Conservation (phyloP, 495 filamentous ascomycete genomes). For the Xylaria telfairii region DNA sequence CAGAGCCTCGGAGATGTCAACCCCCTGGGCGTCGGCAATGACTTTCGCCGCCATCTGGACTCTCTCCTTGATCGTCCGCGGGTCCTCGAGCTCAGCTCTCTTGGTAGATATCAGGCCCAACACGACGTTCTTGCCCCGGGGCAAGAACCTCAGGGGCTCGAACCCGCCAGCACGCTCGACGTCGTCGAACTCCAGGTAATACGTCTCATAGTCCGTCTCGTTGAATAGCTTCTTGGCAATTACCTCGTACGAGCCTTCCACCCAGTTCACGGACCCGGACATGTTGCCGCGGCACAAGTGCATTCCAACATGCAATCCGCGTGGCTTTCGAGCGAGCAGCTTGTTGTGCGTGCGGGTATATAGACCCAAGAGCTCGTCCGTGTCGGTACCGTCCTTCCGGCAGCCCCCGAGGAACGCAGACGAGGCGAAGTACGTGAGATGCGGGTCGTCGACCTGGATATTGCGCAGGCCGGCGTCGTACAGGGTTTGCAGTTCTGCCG, state of each 20-base stretch:
- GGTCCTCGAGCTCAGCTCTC: conserved; percentile 72
- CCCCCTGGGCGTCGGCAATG: conserved; percentile 68
- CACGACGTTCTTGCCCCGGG: conserved; percentile 75
- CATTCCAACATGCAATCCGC: conserved; percentile 72
- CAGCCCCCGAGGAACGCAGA: conserved; percentile 74
- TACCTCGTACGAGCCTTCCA: conserved; percentile 78
- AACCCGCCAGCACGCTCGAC: conserved; percentile 79
- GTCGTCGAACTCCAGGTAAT: conserved; percentile 84
- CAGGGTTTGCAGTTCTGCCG: conserved; percentile 67
- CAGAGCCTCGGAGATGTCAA: conserved; percentile 66
- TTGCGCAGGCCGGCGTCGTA: conserved; percentile 74
- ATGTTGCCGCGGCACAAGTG: conserved; percentile 85
- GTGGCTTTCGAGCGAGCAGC: conserved; percentile 65
- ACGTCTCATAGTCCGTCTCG: conserved; percentile 75
- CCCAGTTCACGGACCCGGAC: conserved; percentile 74
- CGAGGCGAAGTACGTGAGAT: conserved; percentile 78
- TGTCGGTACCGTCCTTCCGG: conserved; percentile 59
- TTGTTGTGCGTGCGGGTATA: conserved; percentile 81
- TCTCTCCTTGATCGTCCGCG: conserved; percentile 69
- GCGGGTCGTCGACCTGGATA: conserved; percentile 79
- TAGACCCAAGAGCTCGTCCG: conserved; percentile 69
- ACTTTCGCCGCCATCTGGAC: conserved; percentile 71
- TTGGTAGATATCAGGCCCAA: conserved; percentile 79
- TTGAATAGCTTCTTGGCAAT: conserved; percentile 81
- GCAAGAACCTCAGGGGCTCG: conserved; percentile 74